These are phyloP conservation scores for Zygosaccharomyces gambellarensis DNA, from an alignment of 805 yeast genomes.

Conservation along the genomic window DNA sequence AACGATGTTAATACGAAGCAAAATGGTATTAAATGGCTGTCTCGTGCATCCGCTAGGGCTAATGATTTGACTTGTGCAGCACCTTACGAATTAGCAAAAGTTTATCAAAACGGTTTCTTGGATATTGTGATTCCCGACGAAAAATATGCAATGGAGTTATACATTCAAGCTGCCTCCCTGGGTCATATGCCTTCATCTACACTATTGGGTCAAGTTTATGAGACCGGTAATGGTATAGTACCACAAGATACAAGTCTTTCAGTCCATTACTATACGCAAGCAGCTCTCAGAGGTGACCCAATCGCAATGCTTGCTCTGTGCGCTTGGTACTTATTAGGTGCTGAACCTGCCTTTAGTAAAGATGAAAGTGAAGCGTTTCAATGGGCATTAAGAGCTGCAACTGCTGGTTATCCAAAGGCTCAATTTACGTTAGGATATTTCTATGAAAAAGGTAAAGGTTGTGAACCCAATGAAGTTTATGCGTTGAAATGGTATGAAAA, in stretches of 20 bases:
- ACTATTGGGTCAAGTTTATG: slow-evolving; percentile 77
- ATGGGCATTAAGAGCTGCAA: slow-evolving; percentile 90
- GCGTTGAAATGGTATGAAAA: slow-evolving; percentile 71
- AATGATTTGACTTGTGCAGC: slow-evolving; percentile 86
- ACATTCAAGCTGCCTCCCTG: slow-evolving; percentile 81
- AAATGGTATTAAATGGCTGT: slow-evolving; percentile 88
- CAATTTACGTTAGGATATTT: slow-evolving; percentile 82
- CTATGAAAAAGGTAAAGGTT: slow-evolving; percentile 83
- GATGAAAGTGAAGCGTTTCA: slow-evolving; percentile 86
- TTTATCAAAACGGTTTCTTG: slow-evolving; percentile 75
- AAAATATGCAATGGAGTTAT: slow-evolving; percentile 78
- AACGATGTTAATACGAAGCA: slow-evolving; percentile 65
- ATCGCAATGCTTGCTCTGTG: slow-evolving; percentile 89
- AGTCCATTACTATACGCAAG: slow-evolving; percentile 87
- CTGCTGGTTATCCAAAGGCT: slow-evolving; percentile 68
- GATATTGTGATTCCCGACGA: slow-evolving; percentile 83
- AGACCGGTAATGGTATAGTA: slow-evolving; percentile 59
- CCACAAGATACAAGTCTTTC: slow-evolving; percentile 78
- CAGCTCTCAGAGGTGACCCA: slow-evolving; percentile 84
- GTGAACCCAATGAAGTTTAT: slow-evolving; percentile 49
- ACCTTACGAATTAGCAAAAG: slow-evolving; percentile 85
- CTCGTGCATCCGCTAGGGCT: slow-evolving; percentile 80
- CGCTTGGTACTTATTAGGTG: slow-evolving; percentile 94
- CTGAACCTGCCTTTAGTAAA: slow-evolving; percentile 71
- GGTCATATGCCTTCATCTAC: slow-evolving; percentile 81